phyloP scores from a whole-genome alignment of 139 green algal species.

The Tetraselmis striata region DNA sequence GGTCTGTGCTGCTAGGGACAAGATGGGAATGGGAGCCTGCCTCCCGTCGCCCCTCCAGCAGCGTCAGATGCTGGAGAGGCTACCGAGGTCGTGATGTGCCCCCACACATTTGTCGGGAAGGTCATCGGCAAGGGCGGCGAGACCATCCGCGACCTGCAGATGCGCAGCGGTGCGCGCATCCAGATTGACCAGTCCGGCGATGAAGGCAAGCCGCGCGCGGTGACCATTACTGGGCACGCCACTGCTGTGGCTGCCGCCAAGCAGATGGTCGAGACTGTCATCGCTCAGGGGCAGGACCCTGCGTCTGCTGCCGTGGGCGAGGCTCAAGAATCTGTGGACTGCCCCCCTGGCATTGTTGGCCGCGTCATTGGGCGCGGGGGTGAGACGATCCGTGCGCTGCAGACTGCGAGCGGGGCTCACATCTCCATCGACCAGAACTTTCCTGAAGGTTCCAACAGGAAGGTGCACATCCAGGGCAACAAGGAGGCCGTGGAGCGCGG shows the following conservation, averaged over 20 bases:
- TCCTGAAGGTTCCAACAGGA: slow-evolving; percentile 43
- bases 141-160: slow-evolving; percentile 80
- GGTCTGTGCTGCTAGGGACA: background rate
- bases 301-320: slow-evolving; percentile 5
- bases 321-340: slow-evolving; percentile 43
- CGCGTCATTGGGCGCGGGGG: slow-evolving; percentile 90
- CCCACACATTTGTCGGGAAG: slow-evolving; percentile 57
- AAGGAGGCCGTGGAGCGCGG: slow-evolving; percentile 57
- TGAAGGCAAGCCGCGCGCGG: slow-evolving; percentile 14
- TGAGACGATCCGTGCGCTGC: slow-evolving; percentile 94
- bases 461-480: slow-evolving; percentile 64
- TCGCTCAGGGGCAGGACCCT: slow-evolving; percentile 3
- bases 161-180: slow-evolving; percentile 54
- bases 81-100: slow-evolving; percentile 1
- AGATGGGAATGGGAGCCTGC: background rate
- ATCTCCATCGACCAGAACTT: slow-evolving; percentile 68
- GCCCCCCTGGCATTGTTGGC: slow-evolving; percentile 77
- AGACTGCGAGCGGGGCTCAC: slow-evolving; percentile 75
- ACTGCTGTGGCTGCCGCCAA: slow-evolving; percentile 3
- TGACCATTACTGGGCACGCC: slow-evolving; percentile 12
- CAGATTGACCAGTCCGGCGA: slow-evolving; percentile 42
- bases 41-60: background rate
- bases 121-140: slow-evolving; percentile 80
- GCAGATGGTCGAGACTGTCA: slow-evolving; percentile 16
- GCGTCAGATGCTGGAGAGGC: background rate